Evolutionary conservation across 139 green algal genomes (phyloP).

Genomic region (Micractinium conductrix): DNA sequence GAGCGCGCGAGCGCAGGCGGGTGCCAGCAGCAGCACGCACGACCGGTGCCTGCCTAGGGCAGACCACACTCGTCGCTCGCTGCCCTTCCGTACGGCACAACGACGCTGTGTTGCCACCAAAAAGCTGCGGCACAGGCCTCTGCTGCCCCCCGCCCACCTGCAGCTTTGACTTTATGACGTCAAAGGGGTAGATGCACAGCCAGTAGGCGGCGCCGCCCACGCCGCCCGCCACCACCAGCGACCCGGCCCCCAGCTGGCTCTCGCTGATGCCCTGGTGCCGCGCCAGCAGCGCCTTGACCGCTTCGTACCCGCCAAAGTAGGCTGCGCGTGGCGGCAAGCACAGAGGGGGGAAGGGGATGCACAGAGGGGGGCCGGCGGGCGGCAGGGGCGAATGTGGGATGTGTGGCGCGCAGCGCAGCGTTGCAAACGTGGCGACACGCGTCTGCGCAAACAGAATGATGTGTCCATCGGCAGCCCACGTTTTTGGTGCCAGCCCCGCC

Average conservation of each 20-base stretch:
- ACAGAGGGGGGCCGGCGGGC: background rate
- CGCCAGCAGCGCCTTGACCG: slow-evolving; percentile 57
- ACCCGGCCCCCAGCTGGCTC: slow-evolving; percentile 49
- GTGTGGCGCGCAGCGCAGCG: background rate
- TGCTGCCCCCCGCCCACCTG: too few relatives aligned
- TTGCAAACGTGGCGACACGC: background rate
- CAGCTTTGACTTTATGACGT: slow-evolving; percentile 76
- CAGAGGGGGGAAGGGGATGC: background rate
- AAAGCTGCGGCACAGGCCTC: too few relatives aligned
- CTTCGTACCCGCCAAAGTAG: slow-evolving; percentile 86
- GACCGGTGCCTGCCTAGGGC: too few relatives aligned
- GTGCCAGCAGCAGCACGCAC: too few relatives aligned
- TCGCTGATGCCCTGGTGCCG: slow-evolving; percentile 32
- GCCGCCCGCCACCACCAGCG: slow-evolving; percentile 73
- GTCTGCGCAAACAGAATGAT: background rate
- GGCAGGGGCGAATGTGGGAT: too few relatives aligned
- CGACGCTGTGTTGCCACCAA: too few relatives aligned
- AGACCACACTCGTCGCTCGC: too few relatives aligned
- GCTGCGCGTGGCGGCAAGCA: background rate
- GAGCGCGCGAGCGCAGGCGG: too few relatives aligned
- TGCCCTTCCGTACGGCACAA: too few relatives aligned
- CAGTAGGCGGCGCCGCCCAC: slow-evolving; percentile 77
- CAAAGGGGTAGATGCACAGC: slow-evolving; percentile 70
- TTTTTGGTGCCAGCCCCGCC: too few relatives aligned
- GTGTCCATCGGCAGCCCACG: background rate